phyloP scores from a whole-genome alignment of 495 filamentous ascomycete species.

The Jackrogersella multiformis region DNA sequence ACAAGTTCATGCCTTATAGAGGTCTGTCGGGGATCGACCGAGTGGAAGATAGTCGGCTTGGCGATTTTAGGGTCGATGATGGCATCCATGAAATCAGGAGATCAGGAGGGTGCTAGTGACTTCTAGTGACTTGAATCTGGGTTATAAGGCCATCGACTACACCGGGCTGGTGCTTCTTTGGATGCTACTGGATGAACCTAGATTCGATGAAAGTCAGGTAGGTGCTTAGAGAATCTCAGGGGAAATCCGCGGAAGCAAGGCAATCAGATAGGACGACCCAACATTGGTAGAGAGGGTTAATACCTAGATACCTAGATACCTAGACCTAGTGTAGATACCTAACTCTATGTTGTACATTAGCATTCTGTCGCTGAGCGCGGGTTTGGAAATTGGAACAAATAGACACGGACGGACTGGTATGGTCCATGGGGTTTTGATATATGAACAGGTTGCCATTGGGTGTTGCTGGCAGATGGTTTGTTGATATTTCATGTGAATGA shows the following conservation, averaged over 20 bases:
- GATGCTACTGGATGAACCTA: conserved; percentile 18
- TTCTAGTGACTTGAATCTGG: neutral
- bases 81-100: conserved; percentile 28
- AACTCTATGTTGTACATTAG: conserved; percentile 12
- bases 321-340: neutral
- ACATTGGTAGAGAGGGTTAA: neutral
- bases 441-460: conserved; percentile 4
- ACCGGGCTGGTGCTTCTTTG: conserved; percentile 4
- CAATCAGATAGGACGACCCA: conserved; percentile 15
- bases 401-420: conserved; percentile 11
- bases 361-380: neutral
- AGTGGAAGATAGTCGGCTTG: conserved; percentile 30
- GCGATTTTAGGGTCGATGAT: conserved; percentile 34
- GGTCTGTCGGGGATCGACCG: conserved; percentile 29
- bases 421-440: conserved; percentile 2
- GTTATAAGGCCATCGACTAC: conserved; percentile 19
- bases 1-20: conserved; percentile 34
- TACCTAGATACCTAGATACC: no score
- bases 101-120: conserved; percentile 7
- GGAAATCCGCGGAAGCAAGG: conserved; percentile 11
- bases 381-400: conserved; percentile 9
- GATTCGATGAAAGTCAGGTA: conserved; percentile 10
- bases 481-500: conserved; percentile 2
- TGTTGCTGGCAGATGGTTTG: neutral
- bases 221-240: conserved; percentile 17